Percentiles rank a stretch among this genome's conserved stretches.
Evolutionary conservation across 257 asterid species (phyloP).

Genomic region (Misopates orontium): DNA sequence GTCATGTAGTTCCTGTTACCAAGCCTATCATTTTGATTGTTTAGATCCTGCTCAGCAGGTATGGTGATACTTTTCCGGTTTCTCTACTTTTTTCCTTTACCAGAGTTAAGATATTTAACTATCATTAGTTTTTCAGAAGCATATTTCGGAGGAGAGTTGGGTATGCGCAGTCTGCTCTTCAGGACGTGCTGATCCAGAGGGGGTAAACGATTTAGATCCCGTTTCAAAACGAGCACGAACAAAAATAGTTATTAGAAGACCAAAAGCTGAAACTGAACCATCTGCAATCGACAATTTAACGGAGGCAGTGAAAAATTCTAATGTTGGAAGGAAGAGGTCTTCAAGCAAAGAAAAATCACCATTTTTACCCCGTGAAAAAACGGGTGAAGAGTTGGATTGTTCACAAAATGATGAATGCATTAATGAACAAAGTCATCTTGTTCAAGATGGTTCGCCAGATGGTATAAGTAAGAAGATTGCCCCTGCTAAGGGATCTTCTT

Average conservation of each 20-base stretch:
- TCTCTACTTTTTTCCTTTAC: constrained; percentile 6
- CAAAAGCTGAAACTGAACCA: constrained; percentile 44
- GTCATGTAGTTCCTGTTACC: constrained; percentile 56
- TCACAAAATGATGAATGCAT: constrained; percentile 29
- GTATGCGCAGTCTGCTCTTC: constrained; percentile 59
- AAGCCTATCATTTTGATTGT: constrained; percentile 53
- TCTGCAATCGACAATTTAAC: constrained; percentile 38
- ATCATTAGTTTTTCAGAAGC: constrained; percentile 28
- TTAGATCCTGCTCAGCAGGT: constrained; percentile 64
- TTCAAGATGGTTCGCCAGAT: constrained; percentile 39
- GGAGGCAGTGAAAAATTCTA: constrained; percentile 36
- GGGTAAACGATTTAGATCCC: constrained; percentile 36
- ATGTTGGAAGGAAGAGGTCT: constrained; percentile 43
- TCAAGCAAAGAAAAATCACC: constrained; percentile 46
- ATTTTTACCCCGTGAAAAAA: constrained; percentile 30
- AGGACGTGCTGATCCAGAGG: constrained; percentile 34
- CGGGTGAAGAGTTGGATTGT: constrained; percentile 36
- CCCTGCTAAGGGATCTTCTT: constrained; percentile 32
- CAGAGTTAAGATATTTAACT: constrained; percentile 4
- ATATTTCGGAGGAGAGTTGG: constrained; percentile 62
- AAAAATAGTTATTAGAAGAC: constrained; percentile 43
- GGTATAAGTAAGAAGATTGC: constrained; percentile 31
- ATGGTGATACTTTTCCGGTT: constrained; percentile 13
- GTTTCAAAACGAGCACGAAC: constrained; percentile 55
- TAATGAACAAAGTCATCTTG: constrained; percentile 32